Evolutionary conservation across 257 asterid genomes (phyloP).

Genomic region (Solanum sejunctum): DNA sequence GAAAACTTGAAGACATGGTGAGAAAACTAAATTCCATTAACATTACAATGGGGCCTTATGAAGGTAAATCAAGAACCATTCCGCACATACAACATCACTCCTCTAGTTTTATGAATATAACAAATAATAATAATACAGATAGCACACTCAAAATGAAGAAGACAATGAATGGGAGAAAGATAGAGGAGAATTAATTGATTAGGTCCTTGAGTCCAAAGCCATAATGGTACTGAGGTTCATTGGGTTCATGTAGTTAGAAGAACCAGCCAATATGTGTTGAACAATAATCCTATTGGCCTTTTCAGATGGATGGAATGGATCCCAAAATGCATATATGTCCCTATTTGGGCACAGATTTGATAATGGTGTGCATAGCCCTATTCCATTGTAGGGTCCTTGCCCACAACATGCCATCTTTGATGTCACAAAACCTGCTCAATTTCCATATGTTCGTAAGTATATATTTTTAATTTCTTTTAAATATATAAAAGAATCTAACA

Average conservation of each 20-base stretch:
- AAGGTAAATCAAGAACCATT: background rate
- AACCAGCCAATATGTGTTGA: constrained; percentile 40
- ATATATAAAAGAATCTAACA: too few relatives aligned
- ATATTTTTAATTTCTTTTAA: too few relatives aligned
- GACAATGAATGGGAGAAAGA: background rate
- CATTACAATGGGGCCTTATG: background rate
- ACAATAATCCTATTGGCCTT: constrained; percentile 57
- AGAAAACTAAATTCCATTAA: too few relatives aligned
- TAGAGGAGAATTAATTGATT: background rate
- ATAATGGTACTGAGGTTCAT: constrained; percentile 53
- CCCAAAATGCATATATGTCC: too few relatives aligned
- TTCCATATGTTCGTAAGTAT: background rate
- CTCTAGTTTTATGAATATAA: background rate
- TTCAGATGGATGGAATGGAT: constrained; percentile 17
- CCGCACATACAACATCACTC: background rate
- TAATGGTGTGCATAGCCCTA: too few relatives aligned
- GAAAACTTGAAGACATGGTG: background rate
- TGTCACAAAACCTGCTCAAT: constrained; percentile 12
- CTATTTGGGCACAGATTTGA: too few relatives aligned
- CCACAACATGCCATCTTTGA: too few relatives aligned
- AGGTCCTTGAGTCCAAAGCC: constrained; percentile 30
- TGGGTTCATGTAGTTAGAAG: constrained; percentile 41
- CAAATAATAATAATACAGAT: background rate
- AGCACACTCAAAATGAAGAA: background rate
- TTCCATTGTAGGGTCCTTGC: too few relatives aligned